These are phyloP conservation scores for Epichloe coenophiala DNA, from an alignment of 2,329 filamentous ascomycete genomes.

Conservation along the genomic window DNA sequence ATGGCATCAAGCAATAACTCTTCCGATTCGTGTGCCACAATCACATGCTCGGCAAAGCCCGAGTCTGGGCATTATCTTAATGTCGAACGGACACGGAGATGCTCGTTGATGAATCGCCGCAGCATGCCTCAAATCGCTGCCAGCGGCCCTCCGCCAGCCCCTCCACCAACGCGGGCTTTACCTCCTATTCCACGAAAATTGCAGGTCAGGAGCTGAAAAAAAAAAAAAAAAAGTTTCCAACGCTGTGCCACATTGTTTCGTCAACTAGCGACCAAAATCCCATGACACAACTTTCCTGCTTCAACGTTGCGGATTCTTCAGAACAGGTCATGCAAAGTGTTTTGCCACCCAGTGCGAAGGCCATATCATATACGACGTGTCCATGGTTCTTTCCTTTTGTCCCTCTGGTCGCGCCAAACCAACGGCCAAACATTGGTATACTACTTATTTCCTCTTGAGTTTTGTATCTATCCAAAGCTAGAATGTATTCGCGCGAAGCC, in stretches of 20 bases:
- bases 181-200: constrained; percentile 34
- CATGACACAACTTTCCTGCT: too few relatives aligned
- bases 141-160: constrained; percentile 37
- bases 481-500: not conserved
- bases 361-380: not conserved
- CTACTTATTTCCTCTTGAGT: not conserved
- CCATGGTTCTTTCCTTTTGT: not conserved
- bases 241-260: too few relatives aligned
- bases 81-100: constrained; percentile 10
- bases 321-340: too few relatives aligned
- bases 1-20: constrained; percentile 10
- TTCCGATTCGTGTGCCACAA: constrained; percentile 13
- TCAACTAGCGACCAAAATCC: too few relatives aligned
- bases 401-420: not conserved
- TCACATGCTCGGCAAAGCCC: constrained; percentile 2
- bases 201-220: not conserved
- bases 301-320: too few relatives aligned
- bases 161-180: constrained; percentile 40
- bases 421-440: too few relatives aligned
- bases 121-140: constrained; percentile 37
- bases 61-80: constrained; percentile 6
- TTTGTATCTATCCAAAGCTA: not conserved
- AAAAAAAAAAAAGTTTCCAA: not conserved
- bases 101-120: constrained; percentile 22
- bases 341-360: not conserved